phyloP scores from a whole-genome alignment of 805 yeast species.

The Sugiyamaella qingdaonensis region DNA sequence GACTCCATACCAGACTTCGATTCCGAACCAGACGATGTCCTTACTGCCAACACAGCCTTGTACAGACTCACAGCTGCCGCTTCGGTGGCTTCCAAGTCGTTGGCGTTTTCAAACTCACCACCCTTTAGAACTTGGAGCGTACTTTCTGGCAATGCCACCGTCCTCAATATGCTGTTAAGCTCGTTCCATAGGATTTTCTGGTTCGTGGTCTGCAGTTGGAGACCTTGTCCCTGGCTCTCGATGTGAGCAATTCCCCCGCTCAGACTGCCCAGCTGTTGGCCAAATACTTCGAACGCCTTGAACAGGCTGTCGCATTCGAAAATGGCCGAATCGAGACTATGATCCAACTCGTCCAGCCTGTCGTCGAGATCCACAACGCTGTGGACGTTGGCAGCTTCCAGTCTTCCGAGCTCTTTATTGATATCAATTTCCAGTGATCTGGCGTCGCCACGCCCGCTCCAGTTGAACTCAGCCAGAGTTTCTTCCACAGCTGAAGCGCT shows the following conservation, averaged over 20 bases:
- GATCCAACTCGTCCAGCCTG: slow-evolving; percentile 41
- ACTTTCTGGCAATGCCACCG: slow-evolving; percentile 60
- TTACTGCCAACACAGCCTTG: slow-evolving; percentile 61
- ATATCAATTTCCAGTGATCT: slow-evolving; percentile 54
- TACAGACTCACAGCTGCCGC: slow-evolving; percentile 50
- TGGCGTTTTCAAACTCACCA: slow-evolving; percentile 46
- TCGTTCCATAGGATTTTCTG: slow-evolving; percentile 71
- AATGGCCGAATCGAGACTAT: slow-evolving; percentile 42
- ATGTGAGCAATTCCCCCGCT: slow-evolving; percentile 65
- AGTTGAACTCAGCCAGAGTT: slow-evolving; percentile 69
- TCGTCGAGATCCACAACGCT: slow-evolving; percentile 49
- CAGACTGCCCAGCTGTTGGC: slow-evolving; percentile 59
- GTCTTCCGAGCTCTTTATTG: slow-evolving; percentile 51
- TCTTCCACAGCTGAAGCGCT: slow-evolving; percentile 47
- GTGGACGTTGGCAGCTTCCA: slow-evolving; percentile 60
- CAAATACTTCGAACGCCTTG: slow-evolving; percentile 50
- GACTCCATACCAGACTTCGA: slow-evolving; percentile 30
- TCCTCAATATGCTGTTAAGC: slow-evolving; percentile 59
- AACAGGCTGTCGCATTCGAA: slow-evolving; percentile 53
- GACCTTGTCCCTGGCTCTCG: slow-evolving; percentile 72
- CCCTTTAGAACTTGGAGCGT: slow-evolving; percentile 46
- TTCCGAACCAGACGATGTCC: slow-evolving; percentile 34
- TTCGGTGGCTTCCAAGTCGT: slow-evolving; percentile 49
- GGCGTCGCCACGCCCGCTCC: slow-evolving; percentile 68
- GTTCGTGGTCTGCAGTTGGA: slow-evolving; percentile 79